Base-by-base conservation (phyloP, 2,329 filamentous ascomycete species). In the Talaromyces sp. region DNA sequence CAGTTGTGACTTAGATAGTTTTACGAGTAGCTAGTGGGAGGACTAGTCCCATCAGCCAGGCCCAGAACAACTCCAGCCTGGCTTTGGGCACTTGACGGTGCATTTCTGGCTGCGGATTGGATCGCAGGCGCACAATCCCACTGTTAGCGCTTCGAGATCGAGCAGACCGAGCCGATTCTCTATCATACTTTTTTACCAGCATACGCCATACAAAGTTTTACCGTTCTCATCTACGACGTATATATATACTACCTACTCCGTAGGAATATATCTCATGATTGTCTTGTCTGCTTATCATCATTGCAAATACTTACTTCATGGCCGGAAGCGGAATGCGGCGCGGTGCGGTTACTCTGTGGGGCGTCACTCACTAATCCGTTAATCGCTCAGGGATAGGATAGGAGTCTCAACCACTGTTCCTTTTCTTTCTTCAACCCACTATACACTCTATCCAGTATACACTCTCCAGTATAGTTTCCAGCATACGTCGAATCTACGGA, bases 51-150 rank as follows among this genome's bases (percentile, higher is more conserved):
- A 37, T 52, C 19, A 3, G 19, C n/a, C 19, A 17, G 50, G 50
- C 40, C 50, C 40, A 53, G 50, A 53, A 53, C 50, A 8, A 19
- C 15, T 15, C 17, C 25, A 48, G 33, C 50, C 33, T 39, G 25
- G 50, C 50, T 21, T 53, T 53, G 50, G 50, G 50, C 50, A 53
- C 36, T 33, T 21, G 22, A 28, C 50, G 28, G 35, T 40, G 50
- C 50, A 53, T 35, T 11, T 6, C 45, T 33, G 25, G 28, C 45
- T 33, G 48, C 36, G 35, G 50, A 40, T 40, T 40, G 50, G 50
- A 40, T 11, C 36, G 36, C n/a, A 13, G 13, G 17, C 22, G 17
- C 5, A 28, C 39, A 15, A 15, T 45, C 41, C 41, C 41, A 45
- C 43, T 17, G n/a, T 33, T 48, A 19, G 28, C 45, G 45, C 45